Conservation (phyloP, 345 rosid species). For the Pistacia integerrima region DNA sequence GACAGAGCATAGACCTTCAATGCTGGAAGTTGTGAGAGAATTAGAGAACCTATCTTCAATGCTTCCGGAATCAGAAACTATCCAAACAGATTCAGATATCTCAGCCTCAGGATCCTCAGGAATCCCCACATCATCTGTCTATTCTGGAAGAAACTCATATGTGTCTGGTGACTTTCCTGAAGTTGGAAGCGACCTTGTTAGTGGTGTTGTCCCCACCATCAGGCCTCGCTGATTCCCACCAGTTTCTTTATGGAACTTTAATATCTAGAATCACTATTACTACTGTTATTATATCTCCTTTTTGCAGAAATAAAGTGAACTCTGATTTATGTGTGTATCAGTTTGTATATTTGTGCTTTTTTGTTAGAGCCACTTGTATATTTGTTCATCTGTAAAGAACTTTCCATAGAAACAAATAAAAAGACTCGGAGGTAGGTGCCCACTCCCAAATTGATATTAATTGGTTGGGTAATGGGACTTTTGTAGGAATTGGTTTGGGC, state of each 20-base stretch:
- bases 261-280: not conserved
- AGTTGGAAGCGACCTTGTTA: constrained; percentile 43
- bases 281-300: not conserved
- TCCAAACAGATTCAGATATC: constrained; percentile 16
- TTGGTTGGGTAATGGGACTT: no score
- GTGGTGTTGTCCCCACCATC: constrained; percentile 54
- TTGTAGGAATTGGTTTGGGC: no score
- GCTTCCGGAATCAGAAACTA: constrained; percentile 28
- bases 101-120: constrained; percentile 26
- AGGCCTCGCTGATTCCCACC: constrained; percentile 38
- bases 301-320: not conserved
- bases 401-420: no score
- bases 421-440: no score
- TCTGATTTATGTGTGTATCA: not conserved
- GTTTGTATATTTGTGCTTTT: not conserved
- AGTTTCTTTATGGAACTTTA: not conserved
- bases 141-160: constrained; percentile 12
- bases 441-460: no score
- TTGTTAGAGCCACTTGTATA: no score
- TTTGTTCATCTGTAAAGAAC: no score
- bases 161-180: constrained; percentile 13
- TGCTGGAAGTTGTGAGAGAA: constrained; percentile 53
- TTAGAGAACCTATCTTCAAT: constrained; percentile 37
- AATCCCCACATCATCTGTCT: constrained; percentile 1
- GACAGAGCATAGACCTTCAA: constrained; percentile 37